Evolutionary conservation across 768 basidiomycete genomes (phyloP).

Genomic region (Stropharia rugosoannulata): DNA sequence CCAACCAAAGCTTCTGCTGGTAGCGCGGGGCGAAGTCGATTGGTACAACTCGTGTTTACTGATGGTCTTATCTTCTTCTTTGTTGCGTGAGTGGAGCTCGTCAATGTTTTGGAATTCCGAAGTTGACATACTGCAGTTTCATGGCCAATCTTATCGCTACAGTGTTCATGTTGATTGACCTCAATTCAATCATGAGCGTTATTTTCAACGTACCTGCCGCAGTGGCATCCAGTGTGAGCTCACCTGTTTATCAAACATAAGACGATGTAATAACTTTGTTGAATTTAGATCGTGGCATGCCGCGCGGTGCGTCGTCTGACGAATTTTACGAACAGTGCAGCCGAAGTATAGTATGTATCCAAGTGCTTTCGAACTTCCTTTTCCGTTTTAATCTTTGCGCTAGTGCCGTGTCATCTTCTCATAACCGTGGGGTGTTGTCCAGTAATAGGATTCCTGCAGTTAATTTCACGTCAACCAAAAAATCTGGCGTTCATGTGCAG

Average conservation of each 20-base stretch:
- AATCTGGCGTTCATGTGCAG: constrained; percentile 46
- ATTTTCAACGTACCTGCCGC: constrained; percentile 69
- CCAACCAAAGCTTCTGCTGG: constrained; percentile 14
- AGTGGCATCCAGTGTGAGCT: constrained; percentile 47
- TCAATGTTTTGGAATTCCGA: constrained; percentile 1
- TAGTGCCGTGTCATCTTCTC: constrained; percentile 18
- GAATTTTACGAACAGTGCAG: constrained; percentile 40
- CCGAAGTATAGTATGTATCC: constrained; percentile 45
- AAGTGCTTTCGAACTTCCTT: background rate
- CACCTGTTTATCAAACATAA: background rate
- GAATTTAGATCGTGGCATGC: constrained; percentile 51
- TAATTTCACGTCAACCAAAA: constrained; percentile 14
- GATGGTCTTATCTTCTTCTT: constrained; percentile 78
- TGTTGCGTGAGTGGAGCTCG: constrained; percentile 52
- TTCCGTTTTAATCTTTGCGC: constrained; percentile 9
- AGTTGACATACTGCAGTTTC: constrained; percentile 31
- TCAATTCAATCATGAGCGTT: constrained; percentile 67
- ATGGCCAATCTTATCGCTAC: constrained; percentile 42
- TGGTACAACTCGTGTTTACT: constrained; percentile 64
- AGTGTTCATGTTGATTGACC: constrained; percentile 64
- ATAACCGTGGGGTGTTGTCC: constrained; percentile 20
- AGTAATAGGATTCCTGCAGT: constrained; percentile 20
- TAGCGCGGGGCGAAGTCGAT: constrained; percentile 36
- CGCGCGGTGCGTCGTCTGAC: constrained; percentile 60
- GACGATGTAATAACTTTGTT: background rate